Percentiles rank a stretch among this genome's conserved stretches.
These are phyloP conservation scores for Stagonosporopsis vannaccii DNA, from an alignment of 2,329 filamentous ascomycete species.

Conservation along the genomic window DNA sequence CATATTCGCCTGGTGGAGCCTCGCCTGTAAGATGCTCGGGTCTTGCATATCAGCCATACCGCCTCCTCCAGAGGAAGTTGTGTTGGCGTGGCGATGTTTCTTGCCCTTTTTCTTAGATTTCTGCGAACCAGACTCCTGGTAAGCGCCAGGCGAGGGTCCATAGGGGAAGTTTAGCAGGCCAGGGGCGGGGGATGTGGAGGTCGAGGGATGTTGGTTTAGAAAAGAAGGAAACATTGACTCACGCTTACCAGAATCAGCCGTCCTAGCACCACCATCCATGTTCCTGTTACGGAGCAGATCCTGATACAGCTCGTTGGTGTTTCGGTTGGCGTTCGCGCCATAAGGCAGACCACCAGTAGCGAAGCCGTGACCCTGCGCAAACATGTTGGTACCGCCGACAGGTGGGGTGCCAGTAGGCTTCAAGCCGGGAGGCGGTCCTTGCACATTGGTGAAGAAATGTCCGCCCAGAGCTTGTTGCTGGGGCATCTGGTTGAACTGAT, in stretches of 20 bases:
- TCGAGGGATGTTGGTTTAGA: conserved; percentile 82
- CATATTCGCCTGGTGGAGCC: conserved; percentile 86
- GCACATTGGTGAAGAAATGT: conserved; percentile 84
- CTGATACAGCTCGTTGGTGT: conserved; percentile 76
- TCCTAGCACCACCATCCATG: conserved; percentile 70
- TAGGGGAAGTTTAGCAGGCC: conserved; percentile 92
- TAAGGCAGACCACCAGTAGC: conserved; percentile 73
- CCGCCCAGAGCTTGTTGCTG: conserved; percentile 64
- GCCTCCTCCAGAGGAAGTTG: conserved; percentile 99
- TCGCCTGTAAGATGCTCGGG: conserved; percentile 98
- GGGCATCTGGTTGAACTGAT: conserved; percentile 59
- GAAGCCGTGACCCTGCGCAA: conserved; percentile 87
- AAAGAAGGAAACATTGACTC: conserved; percentile 96
- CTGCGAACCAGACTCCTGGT: conserved; percentile 85
- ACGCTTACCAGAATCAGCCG: conserved; percentile 92
- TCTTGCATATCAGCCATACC: conserved; percentile 99
- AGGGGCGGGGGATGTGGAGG: conserved; percentile 87
- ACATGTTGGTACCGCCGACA: conserved; percentile 79
- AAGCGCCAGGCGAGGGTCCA: conserved; percentile 82
- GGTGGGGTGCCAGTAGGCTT: conserved; percentile 96
- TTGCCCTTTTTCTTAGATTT: conserved; percentile 99
- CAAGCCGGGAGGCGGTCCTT: conserved; percentile 90
- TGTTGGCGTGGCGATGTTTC: conserved; percentile 99
- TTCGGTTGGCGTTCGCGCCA: conserved; percentile 70
- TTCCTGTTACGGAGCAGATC: conserved; percentile 76